Base-by-base conservation (phyloP, 176 grass and related monocot genomes). In the Musa troglodytarum region DNA sequence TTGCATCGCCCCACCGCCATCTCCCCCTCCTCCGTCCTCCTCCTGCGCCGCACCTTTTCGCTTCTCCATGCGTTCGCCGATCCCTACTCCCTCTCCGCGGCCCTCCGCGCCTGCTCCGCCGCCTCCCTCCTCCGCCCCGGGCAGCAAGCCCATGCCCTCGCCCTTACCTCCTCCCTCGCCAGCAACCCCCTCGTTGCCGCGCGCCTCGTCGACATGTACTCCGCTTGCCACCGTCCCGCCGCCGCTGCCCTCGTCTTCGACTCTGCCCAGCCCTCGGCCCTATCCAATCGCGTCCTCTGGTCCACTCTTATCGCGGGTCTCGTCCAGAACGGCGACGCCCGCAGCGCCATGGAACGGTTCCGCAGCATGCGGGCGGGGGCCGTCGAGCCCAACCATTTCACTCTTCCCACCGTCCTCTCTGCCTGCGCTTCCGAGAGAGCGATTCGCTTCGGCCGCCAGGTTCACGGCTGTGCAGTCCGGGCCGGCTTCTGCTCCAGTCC, bases 341-440 rank as follows among this genome's bases (percentile, higher is more conserved):
- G 29, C 2, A 43, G 56, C 14, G 78, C 69, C 20, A 72, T 80
- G 67, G 78, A 80, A 3, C 19, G 22, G 19, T 52, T 80, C 78
- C 56, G 56, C 49, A 50, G 2, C 55, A 73, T 80, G 56, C 69
- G 49, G 49, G 10, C 49, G 15, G 22, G 11, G 20, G 69, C 56
- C 56, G 49, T 64, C 34, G 56, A 5, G 19, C 69, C 69, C 56
- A 71, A 72, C 43, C 56, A 63, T 43, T 80, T 73, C 13, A 71
- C 69, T n/a, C 49, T 80, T 21, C 69, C 78, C 0, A 73, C 56
- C 13, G 13, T 73, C 12, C 78, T 80, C 56, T 24, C 68, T 8
- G 54, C 69, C 55, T 72, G 69, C 68, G 55, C 68, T 49, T 73
- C 69, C 3, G 69, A 64, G 20, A 11, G 21, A 9, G 55, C 56